Percentiles rank a stretch among this genome's conserved stretches.
Conservation (phyloP, 192 early-diverging fungal genomes). For the Glomus cerebriforme region DNA sequence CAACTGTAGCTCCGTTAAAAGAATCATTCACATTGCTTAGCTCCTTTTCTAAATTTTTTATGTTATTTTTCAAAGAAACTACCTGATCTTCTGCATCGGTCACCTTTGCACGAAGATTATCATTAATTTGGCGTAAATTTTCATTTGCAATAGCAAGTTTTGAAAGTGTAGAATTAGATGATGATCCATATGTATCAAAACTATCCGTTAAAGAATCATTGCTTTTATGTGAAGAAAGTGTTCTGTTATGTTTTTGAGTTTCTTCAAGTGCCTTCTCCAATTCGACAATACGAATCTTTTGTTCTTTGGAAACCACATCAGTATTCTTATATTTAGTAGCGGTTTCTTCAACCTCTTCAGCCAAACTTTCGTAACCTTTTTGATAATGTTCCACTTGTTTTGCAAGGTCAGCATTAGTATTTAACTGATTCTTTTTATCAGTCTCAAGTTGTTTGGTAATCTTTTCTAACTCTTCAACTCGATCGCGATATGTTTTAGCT, state of each 20-base stretch:
- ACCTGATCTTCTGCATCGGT: neutral
- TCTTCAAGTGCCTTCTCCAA: slow-evolving; percentile 37
- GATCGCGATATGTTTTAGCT: neutral
- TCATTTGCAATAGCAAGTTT: neutral
- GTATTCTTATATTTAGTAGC: slow-evolving; percentile 40
- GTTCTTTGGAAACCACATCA: slow-evolving; percentile 36
- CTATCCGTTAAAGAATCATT: neutral
- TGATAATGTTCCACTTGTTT: slow-evolving; percentile 37
- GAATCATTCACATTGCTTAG: neutral
- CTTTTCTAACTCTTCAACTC: slow-evolving; percentile 26
- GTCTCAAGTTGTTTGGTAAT: neutral
- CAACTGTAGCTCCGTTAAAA: neutral
- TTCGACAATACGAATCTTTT: slow-evolving; percentile 40
- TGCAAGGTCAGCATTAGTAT: neutral
- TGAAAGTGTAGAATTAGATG: neutral
- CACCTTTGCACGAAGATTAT: neutral
- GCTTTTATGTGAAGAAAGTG: neutral
- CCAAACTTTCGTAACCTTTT: slow-evolving; percentile 39
- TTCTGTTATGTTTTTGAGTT: neutral
- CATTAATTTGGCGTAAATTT: slow-evolving; percentile 5
- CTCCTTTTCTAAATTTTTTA: slow-evolving; percentile 5
- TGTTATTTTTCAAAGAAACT: neutral
- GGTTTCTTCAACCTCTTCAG: slow-evolving; percentile 39
- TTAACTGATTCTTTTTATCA: slow-evolving; percentile 14
- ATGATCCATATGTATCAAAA: neutral